phyloP scores from a whole-genome alignment of 176 grass and related monocot genomes.

The Oryza officinalis region DNA sequence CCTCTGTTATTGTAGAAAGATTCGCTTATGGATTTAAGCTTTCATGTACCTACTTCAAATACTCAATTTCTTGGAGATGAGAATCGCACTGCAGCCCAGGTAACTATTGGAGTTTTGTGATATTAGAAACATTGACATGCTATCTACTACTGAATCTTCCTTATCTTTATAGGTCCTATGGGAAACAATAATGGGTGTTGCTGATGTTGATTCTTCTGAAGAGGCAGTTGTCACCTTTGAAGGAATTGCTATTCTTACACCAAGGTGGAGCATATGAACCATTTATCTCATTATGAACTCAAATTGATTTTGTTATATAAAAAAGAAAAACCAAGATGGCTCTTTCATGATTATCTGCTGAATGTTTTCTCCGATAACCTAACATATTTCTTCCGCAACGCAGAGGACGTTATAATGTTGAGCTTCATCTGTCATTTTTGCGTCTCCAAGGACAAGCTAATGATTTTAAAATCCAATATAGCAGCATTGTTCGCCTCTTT shows the following conservation, averaged over 20 bases:
- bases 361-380: conserved; percentile 15
- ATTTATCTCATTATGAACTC: conserved; percentile 20
- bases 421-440: conserved; percentile 87
- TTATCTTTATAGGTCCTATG: conserved; percentile 60
- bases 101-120: conserved; percentile 25
- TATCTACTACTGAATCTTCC: conserved; percentile 9
- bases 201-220: conserved; percentile 83
- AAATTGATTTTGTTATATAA: background rate
- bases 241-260: conserved; percentile 95
- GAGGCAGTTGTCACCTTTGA: conserved; percentile 91
- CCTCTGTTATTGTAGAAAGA: conserved; percentile 64
- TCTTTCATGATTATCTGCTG: conserved; percentile 21
- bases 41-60: conserved; percentile 82
- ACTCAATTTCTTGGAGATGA: conserved; percentile 86
- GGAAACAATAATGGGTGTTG: conserved; percentile 61
- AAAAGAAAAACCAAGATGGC: background rate
- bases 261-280: conserved; percentile 62
- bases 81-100: conserved; percentile 78
- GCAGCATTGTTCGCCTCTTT: conserved; percentile 86
- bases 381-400: conserved; percentile 20
- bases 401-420: conserved; percentile 93
- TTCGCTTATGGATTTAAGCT: conserved; percentile 92
- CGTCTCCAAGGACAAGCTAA: conserved; percentile 91
- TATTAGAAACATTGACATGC: conserved; percentile 23
- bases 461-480: conserved; percentile 99